Evolutionary conservation across 176 grass and related monocot genomes (phyloP).

Genomic region (Saccharum spontaneum): DNA sequence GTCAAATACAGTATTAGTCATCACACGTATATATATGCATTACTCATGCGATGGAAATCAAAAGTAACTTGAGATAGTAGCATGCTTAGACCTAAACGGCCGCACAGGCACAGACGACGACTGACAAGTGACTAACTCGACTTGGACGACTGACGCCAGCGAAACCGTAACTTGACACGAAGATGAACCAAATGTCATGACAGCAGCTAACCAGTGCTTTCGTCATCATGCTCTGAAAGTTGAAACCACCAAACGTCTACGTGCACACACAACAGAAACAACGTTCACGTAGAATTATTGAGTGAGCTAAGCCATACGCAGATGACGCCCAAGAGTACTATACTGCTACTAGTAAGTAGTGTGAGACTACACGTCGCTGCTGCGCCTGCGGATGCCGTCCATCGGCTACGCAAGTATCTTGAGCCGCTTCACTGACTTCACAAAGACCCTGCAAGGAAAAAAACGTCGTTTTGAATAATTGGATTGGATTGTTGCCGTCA

Average conservation of each 20-base stretch:
- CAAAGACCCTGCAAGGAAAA: constrained; percentile 39
- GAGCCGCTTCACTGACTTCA: constrained; percentile 66
- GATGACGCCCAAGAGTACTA: not conserved
- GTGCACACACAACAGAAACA: not conserved
- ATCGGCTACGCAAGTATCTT: constrained; percentile 48
- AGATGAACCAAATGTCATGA: not conserved
- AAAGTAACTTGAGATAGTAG: not conserved
- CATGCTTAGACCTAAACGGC: not conserved
- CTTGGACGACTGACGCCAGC: not conserved
- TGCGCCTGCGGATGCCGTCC: not conserved
- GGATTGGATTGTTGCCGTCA: not conserved
- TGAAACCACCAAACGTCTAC: not conserved
- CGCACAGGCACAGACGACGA: not conserved
- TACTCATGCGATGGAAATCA: not conserved
- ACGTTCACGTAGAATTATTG: not conserved
- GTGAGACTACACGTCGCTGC: not conserved
- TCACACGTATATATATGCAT: not conserved
- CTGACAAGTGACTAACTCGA: not conserved
- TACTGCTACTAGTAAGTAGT: not conserved
- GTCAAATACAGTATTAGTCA: not conserved
- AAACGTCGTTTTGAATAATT: not conserved
- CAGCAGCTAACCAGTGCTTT: not conserved
- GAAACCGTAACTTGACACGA: not conserved
- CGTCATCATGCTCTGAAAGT: not conserved
- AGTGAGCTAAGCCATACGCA: not conserved